Conservation (phyloP, 169 alveolate genomes). For the Plasmodium gonderi region DNA sequence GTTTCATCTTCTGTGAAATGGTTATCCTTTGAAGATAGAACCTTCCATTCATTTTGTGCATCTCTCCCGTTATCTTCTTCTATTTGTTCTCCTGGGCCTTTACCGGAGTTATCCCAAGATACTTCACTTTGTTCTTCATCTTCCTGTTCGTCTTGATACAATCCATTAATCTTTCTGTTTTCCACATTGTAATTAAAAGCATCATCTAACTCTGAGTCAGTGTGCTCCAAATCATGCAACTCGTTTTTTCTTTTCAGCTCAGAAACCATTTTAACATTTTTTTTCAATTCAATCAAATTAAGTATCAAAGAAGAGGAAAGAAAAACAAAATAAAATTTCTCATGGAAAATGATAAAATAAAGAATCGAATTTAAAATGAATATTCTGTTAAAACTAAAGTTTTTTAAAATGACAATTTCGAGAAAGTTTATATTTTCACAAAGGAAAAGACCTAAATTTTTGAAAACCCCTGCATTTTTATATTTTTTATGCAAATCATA, state of each 20-base stretch:
- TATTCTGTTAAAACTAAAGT: constrained; percentile 31
- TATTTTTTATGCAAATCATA: not conserved
- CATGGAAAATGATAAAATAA: constrained; percentile 45
- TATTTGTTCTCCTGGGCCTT: too few relatives aligned
- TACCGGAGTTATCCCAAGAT: not conserved
- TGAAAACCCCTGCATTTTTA: constrained; percentile 1
- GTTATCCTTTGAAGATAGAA: not conserved
- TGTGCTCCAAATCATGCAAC: constrained; percentile 1
- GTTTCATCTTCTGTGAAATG: not conserved
- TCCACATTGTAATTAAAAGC: not conserved
- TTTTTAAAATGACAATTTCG: constrained; percentile 20
- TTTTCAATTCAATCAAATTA: constrained; percentile 49
- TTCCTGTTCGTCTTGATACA: not conserved
- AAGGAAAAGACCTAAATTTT: constrained; percentile 14
- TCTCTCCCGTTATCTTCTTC: constrained; percentile 1
- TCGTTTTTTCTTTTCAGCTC: constrained; percentile 11
- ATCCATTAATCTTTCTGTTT: not conserved
- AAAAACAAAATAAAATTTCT: constrained; percentile 18
- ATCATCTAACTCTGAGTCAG: not conserved
- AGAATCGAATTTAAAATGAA: constrained; percentile 33
- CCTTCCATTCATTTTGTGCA: not conserved
- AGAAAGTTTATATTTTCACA: constrained; percentile 47
- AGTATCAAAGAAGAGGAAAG: constrained; percentile 1
- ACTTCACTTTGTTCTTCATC: not conserved
- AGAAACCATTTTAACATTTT: constrained; percentile 20